phyloP scores from a whole-genome alignment of 2,329 filamentous ascomycete species.

The Lachnellula suecica region DNA sequence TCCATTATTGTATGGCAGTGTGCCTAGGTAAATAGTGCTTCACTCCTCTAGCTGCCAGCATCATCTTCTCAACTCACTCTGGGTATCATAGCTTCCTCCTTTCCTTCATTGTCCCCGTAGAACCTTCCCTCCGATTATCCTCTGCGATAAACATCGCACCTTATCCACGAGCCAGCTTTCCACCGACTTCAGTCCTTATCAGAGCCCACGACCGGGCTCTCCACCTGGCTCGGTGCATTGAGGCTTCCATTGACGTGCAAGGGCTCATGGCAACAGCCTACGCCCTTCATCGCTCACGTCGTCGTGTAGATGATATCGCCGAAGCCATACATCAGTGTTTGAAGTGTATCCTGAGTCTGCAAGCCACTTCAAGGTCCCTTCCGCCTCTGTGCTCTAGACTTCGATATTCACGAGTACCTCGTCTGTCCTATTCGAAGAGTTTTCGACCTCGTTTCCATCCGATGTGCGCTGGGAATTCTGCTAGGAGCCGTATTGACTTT shows the following conservation, averaged over 20 bases:
- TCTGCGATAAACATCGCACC: too few relatives aligned
- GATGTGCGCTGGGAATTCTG: neutral
- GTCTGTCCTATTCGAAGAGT: neutral
- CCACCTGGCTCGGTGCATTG: neutral
- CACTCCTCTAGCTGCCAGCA: too few relatives aligned
- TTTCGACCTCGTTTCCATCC: constrained; percentile 12
- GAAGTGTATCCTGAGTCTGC: neutral
- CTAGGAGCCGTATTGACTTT: neutral
- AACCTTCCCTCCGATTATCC: too few relatives aligned
- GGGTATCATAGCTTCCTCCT: too few relatives aligned
- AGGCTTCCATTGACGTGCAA: neutral
- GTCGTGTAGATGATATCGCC: neutral
- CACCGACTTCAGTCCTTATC: too few relatives aligned
- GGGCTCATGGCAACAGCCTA: too few relatives aligned
- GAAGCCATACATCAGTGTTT: neutral
- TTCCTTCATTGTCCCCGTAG: too few relatives aligned
- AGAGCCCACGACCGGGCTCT: neutral
- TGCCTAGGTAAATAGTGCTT: too few relatives aligned
- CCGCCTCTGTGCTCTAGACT: neutral
- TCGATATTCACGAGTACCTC: constrained; percentile 1
- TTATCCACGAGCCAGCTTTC: too few relatives aligned
- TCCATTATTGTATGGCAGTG: too few relatives aligned
- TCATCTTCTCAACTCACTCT: too few relatives aligned
- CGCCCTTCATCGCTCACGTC: neutral
- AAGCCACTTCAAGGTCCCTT: constrained; percentile 2